Evolutionary conservation across 768 basidiomycete species (phyloP), one percentile per base, ranked within the genome.

Genomic region (Clitopilus passeckerianus): DNA sequence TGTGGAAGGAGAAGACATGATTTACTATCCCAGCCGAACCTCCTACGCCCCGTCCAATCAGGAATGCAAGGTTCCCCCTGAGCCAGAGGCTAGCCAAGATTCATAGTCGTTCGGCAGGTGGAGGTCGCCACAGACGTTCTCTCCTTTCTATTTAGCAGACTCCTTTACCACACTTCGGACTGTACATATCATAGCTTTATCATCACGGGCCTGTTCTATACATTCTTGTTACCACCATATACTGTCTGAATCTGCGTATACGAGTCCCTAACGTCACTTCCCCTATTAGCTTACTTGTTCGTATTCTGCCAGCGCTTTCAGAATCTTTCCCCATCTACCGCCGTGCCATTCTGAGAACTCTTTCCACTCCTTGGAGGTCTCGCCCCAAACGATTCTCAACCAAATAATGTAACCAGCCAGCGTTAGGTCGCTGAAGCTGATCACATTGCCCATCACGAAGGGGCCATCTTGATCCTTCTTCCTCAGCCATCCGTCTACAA

Each of bases 401-500:
- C 34, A 56, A 15, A 35, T 34, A 33, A 56, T n/a, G 16, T 33
- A 56, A 30, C 54, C 54, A 5, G 30, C 54, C 5, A 56, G 20
- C 2, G 34, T 5, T 0, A 56, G 30, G 18, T 56, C 54, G 7
- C 20, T n/a, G 18, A 56, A 56, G 8, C 23, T 27, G 54, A 56
- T 23, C 16, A 18, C 30, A n/a, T 56, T 12, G 8, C 54, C 54
- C 54, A 56, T 30, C 30, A 56, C 23, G n/a, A 56, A 56, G 20
- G 54, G 12, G 18, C 54, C 33, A 59, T 52, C 57, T 54, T n/a
- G 12, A 16, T 18, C 61, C 70, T 55, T 66, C 67, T 33, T 65
- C 58, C 53, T 68, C 63, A n/a, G n/a, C 66, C 65, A 70, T 4
- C 10, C 57, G 16, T 64, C 68, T 1, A 71, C n/a, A n/a, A 59